A percentile compares a stretch with the other conserved stretches of the same genome.
phyloP scores from a whole-genome alignment of 345 rosid species.

The Cardamine resedifolia region DNA sequence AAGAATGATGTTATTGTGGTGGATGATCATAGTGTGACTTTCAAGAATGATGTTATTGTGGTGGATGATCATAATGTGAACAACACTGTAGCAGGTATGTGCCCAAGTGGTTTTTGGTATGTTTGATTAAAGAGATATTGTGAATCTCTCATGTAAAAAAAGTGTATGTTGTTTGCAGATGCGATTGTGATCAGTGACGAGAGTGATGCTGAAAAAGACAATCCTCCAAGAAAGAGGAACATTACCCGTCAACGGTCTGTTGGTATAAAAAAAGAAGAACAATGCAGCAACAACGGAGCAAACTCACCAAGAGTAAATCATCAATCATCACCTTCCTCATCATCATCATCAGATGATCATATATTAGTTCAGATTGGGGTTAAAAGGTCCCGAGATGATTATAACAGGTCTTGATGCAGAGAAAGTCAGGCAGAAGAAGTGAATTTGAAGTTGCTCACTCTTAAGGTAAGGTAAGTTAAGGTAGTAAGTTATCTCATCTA shows the following conservation, averaged over 20 bases:
- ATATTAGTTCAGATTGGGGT: neutral
- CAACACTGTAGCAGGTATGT: slow-evolving; percentile 11
- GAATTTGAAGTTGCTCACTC: neutral
- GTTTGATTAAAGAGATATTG: neutral
- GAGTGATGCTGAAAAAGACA: slow-evolving; percentile 15
- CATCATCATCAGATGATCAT: slow-evolving; percentile 17
- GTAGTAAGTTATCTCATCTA: no score
- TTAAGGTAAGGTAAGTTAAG: slow-evolving; percentile 8
- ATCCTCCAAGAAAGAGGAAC: neutral
- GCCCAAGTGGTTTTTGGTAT: neutral
- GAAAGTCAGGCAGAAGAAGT: neutral
- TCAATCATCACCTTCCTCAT: neutral
- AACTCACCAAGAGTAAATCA: neutral
- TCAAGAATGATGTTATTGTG: neutral
- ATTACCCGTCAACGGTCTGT: neutral
- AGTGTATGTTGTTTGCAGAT: slow-evolving; percentile 12
- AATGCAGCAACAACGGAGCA: neutral
- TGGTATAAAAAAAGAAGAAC: slow-evolving; percentile 4
- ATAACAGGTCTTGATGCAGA: slow-evolving; percentile 14
- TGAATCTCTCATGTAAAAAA: neutral
- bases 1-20: neutral
- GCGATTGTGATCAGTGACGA: slow-evolving; percentile 19
- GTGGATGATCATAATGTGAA: neutral
- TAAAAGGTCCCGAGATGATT: slow-evolving; percentile 12
- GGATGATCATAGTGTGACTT: neutral